These are phyloP conservation scores for Metarhizium sp. DNA, from an alignment of 2,329 filamentous ascomycete genomes.

Conservation along the genomic window DNA sequence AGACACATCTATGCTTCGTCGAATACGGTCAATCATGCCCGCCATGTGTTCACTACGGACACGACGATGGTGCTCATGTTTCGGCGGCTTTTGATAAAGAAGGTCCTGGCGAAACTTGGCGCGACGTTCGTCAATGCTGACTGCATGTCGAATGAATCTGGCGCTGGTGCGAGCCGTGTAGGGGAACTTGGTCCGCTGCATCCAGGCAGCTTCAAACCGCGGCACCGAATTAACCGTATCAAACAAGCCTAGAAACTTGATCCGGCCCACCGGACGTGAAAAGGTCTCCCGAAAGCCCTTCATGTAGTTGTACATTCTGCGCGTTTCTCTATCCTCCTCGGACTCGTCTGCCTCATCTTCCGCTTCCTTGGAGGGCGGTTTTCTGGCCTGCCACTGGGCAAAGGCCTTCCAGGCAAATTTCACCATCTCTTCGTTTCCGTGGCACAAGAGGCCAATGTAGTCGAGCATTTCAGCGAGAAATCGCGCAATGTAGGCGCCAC, in stretches of 20 bases:
- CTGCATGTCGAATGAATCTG: slow-evolving; percentile 57
- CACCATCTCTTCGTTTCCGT: slow-evolving; percentile 80
- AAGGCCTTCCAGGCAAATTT: slow-evolving; percentile 79
- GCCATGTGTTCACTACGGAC: slow-evolving; percentile 14
- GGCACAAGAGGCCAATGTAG: slow-evolving; percentile 67
- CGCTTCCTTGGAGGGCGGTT: slow-evolving; percentile 30
- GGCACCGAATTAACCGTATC: slow-evolving; percentile 77
- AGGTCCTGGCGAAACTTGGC: slow-evolving; percentile 66
- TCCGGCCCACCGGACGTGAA: slow-evolving; percentile 61
- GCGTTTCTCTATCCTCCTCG: slow-evolving; percentile 19
- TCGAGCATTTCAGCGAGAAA: slow-evolving; percentile 80
- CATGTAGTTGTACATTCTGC: slow-evolving; percentile 65
- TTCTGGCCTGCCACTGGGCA: slow-evolving; percentile 60
- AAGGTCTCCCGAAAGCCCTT: slow-evolving; percentile 76
- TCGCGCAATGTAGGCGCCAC: slow-evolving; percentile 63
- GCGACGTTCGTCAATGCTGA: slow-evolving; percentile 60
- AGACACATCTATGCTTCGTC: slow-evolving; percentile 8
- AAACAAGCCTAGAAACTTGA: slow-evolving; percentile 70
- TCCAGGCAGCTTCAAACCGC: slow-evolving; percentile 65
- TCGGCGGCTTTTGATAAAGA: slow-evolving; percentile 41
- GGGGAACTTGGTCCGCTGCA: slow-evolving; percentile 70
- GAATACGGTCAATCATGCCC: slow-evolving; percentile 10
- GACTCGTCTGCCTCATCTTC: slow-evolving; percentile 31
- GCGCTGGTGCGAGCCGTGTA: slow-evolving; percentile 52
- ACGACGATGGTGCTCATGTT: slow-evolving; percentile 10